Base-by-base conservation (phyloP, 805 yeast genomes). In the Saccharomycopsis microspora region DNA sequence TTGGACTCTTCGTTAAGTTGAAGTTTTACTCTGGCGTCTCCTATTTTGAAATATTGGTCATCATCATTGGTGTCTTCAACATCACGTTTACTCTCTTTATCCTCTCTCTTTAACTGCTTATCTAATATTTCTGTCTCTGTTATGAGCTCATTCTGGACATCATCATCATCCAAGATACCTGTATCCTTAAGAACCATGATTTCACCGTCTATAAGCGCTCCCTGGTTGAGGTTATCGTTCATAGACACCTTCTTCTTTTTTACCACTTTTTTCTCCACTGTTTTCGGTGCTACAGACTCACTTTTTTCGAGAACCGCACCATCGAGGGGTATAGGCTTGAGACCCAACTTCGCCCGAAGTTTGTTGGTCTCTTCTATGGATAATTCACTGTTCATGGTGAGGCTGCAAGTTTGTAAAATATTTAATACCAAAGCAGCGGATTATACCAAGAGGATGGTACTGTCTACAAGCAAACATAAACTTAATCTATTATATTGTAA, bases 301-400 rank as follows among this genome's bases (percentile, higher is more conserved):
- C 11, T n/a, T 45, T 45, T 19, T 36, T 28, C 40, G 32, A 30
- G 27, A 29, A 5, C 43, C 7, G 30, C 29, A 10, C 32, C 32
- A 7, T 3, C 48, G 5, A 32, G 33, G 4, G 66, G 62, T 27
- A 70, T 64, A 3, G 69, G 68, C 40, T 62, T 60, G n/a, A 74
- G 59, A 1, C 80, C 79, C 31, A 72, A 48, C 42, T 67, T 60
- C 3, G 58, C 54, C 30, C 79, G 60, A 9, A 75, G 60, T 53
- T 61, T 64, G 56, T 75, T 75, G 0, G 79, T 74, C 47, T 74
- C 78, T 45, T 65, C 71, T 3, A 74, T 47, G 0, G 74, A 66
- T 34, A 45, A 29, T 32, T 45, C 48, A 6, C 44, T 39, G 8
- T 45, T 33, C 48, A 45, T 45, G 33, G 30, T 44, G 5, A n/a